Evolutionary conservation across 2,329 filamentous ascomycete species (phyloP), one percentile per base, ranked within the genome.

Genomic region (Stagonosporopsis vannaccii): DNA sequence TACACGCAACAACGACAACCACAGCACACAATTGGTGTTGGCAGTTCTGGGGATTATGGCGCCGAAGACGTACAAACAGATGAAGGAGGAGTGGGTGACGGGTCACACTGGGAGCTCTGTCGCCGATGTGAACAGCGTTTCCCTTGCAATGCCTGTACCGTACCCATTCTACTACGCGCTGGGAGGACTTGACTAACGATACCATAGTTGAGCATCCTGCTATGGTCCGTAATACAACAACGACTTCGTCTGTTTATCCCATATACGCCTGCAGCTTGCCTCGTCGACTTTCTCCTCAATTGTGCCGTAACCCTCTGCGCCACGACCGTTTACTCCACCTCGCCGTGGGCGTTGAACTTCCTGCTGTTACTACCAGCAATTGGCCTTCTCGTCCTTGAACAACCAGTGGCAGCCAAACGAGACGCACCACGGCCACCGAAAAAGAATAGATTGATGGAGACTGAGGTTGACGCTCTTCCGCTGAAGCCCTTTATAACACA

Each of bases 21-120:
- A 58, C 45, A 47, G 44, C 60, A 50, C 45, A 52, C 51, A 63
- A 61, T 56, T 58, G 47, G 59, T 32, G 44, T 26, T 54, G 35
- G 59, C 51, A 36, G 47, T 45, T 40, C 17, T 60, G 20, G 35
- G 19, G 17, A 56, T 9, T 44, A 77, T 77, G 75, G 68, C 39
- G 50, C 44, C 65, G 33, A 74, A 74, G 49, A 88, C 84, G 77
- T 97, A 97, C 82, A 99, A 97, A 79, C 86, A 90, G 70, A 84
- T 90, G 66, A 99, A 99, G 80, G 93, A 96, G 81, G 92, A 92
- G 72, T 97, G 97, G 75, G 95, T 99, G 71, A 97, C 94, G 51
- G 91, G 92, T 75, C 86, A 97, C 26, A 88, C 89, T 6, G 95
- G 95, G 36, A 92, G 95, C 56, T 84, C 87, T 28, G 87, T 96